These are phyloP conservation scores for Suillus cothurnatus DNA, from an alignment of 768 basidiomycete genomes.

Conservation along the genomic window DNA sequence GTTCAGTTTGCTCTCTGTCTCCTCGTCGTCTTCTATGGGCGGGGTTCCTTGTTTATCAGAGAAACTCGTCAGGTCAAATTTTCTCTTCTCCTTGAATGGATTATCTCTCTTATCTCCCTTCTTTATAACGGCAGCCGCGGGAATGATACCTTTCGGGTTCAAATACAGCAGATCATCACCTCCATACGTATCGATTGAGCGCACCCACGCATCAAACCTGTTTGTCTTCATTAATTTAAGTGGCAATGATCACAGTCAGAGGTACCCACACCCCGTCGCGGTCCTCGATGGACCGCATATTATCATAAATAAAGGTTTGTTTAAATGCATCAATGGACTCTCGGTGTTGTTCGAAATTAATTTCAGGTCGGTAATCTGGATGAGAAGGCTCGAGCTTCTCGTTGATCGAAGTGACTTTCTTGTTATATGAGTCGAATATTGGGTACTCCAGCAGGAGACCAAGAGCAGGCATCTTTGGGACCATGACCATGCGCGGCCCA, in stretches of 20 bases:
- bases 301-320: slow-evolving; percentile 79
- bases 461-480: slow-evolving; percentile 95
- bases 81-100: slow-evolving; percentile 68
- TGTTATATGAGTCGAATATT: slow-evolving; percentile 79
- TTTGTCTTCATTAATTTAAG: slow-evolving; percentile 3
- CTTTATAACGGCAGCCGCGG: slow-evolving; percentile 65
- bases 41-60: slow-evolving; percentile 31
- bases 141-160: slow-evolving; percentile 78
- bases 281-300: slow-evolving; percentile 85
- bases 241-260: background rate
- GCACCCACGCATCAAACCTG: slow-evolving; percentile 87
- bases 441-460: slow-evolving; percentile 91
- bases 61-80: slow-evolving; percentile 62
- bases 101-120: slow-evolving; percentile 56
- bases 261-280: slow-evolving; percentile 68
- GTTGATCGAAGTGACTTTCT: slow-evolving; percentile 45
- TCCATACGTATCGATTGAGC: slow-evolving; percentile 69
- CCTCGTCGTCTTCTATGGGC: slow-evolving; percentile 42
- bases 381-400: slow-evolving; percentile 54
- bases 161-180: slow-evolving; percentile 80
- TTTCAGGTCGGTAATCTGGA: slow-evolving; percentile 65
- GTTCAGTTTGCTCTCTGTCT: slow-evolving; percentile 33
- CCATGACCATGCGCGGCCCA: slow-evolving; percentile 71
- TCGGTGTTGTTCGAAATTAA: slow-evolving; percentile 71
- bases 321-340: slow-evolving; percentile 82